phyloP scores from a whole-genome alignment of 164 flowering plant species.

The Sextonia rubra region DNA sequence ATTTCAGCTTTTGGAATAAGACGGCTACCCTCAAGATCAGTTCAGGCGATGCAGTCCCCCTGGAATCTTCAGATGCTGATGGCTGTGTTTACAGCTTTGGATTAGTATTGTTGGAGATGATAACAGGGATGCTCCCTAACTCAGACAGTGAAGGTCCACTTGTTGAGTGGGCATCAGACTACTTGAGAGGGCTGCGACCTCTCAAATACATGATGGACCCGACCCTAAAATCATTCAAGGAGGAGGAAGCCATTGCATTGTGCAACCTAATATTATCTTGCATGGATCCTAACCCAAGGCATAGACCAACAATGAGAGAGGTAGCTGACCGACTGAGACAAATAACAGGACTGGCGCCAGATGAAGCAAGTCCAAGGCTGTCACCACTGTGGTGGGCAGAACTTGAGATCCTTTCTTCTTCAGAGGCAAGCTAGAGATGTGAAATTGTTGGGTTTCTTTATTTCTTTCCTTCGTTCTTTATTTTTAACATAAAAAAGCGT shows the following conservation, averaged over 20 bases:
- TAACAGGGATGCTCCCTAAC: constrained; percentile 52
- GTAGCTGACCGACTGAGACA: constrained; percentile 44
- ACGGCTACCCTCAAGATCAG: constrained; percentile 30
- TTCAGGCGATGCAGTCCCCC: constrained; percentile 23
- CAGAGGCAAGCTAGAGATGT: constrained; percentile 29
- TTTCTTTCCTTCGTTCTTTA: not conserved
- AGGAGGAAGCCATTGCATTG: constrained; percentile 37
- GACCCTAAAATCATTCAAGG: constrained; percentile 35
- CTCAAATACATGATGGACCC: constrained; percentile 53
- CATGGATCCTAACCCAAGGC: constrained; percentile 40
- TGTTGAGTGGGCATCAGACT: constrained; percentile 36
- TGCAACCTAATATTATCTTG: constrained; percentile 42
- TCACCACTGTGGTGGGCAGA: constrained; percentile 93
- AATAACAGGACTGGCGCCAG: constrained; percentile 58
- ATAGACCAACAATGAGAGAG: constrained; percentile 58
- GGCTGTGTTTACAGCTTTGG: constrained; percentile 63
- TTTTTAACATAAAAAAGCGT: not conserved
- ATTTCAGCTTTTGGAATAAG: constrained; percentile 47
- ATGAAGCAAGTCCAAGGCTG: constrained; percentile 53
- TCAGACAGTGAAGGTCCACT: constrained; percentile 23
- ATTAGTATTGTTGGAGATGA: constrained; percentile 49
- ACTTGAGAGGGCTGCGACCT: constrained; percentile 24
- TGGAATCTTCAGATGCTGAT: constrained; percentile 29
- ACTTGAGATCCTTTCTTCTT: constrained; percentile 51
- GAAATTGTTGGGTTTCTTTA: not conserved